Evolutionary conservation across 2,329 filamentous ascomycete genomes (phyloP).

Genomic region (Pseudogymnoascus sp.): DNA sequence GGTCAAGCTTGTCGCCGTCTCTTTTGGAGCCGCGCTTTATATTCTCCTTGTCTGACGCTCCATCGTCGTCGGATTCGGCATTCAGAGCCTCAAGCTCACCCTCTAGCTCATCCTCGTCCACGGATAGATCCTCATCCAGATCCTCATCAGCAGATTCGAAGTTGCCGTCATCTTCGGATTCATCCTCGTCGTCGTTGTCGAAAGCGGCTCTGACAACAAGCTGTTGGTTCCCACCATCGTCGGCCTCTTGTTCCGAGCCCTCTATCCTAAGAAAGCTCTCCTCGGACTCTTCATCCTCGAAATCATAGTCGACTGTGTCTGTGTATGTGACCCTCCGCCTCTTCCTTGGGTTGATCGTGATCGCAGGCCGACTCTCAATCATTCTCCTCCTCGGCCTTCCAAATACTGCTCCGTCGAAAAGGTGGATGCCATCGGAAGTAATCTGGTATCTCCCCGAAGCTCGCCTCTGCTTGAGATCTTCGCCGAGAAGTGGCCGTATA

Average conservation of each 20-base stretch:
- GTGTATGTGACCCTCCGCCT: slow-evolving; percentile 46
- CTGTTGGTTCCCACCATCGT: slow-evolving; percentile 19
- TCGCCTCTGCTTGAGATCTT: slow-evolving; percentile 65
- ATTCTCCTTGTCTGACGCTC: slow-evolving; percentile 11
- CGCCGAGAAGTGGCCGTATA: slow-evolving; percentile 68
- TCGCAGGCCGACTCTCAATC: slow-evolving; percentile 53
- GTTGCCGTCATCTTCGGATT: slow-evolving; percentile 24
- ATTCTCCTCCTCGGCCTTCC: slow-evolving; percentile 62
- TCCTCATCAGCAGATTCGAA: slow-evolving; percentile 24
- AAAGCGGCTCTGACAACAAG: slow-evolving; percentile 27
- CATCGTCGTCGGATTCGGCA: slow-evolving; percentile 14
- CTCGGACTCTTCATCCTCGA: slow-evolving; percentile 26
- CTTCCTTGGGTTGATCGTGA: slow-evolving; percentile 70
- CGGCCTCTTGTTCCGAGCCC: slow-evolving; percentile 26
- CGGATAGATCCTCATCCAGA: slow-evolving; percentile 19
- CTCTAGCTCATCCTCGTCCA: slow-evolving; percentile 23
- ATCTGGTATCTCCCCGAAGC: slow-evolving; percentile 78
- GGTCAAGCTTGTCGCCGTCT: background rate
- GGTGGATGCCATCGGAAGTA: slow-evolving; percentile 65
- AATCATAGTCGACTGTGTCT: slow-evolving; percentile 32
- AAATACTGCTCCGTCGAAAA: slow-evolving; percentile 81
- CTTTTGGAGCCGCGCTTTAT: background rate
- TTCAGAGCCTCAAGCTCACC: slow-evolving; percentile 10
- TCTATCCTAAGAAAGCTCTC: slow-evolving; percentile 27
- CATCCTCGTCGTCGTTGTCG: slow-evolving; percentile 30